phyloP scores from a whole-genome alignment of 257 asterid genomes.

The Solanum ossicruentum region DNA sequence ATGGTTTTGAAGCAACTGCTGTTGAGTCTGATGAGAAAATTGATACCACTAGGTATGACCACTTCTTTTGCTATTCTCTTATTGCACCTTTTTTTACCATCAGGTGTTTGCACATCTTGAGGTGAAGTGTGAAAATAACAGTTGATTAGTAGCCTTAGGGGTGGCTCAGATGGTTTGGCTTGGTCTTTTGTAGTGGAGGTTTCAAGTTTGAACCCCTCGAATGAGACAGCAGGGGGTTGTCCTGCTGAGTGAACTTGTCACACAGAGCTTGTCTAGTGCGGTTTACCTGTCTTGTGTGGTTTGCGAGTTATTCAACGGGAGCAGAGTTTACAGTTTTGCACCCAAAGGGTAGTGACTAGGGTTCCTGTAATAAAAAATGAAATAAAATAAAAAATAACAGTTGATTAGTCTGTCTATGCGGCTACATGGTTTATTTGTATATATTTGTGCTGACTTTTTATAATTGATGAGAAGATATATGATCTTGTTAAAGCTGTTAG shows the following conservation, averaged over 20 bases:
- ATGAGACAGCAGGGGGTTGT: neutral
- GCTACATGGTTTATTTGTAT: neutral
- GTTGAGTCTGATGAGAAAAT: constrained; percentile 68
- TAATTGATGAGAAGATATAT: neutral
- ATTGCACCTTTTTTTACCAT: neutral
- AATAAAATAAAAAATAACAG: neutral
- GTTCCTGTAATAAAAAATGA: neutral
- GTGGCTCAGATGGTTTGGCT: neutral
- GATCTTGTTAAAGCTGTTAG: neutral
- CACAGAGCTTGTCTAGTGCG: neutral
- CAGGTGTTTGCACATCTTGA: neutral
- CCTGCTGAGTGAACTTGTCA: neutral
- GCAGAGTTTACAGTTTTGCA: neutral
- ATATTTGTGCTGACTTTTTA: neutral
- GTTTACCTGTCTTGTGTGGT: neutral
- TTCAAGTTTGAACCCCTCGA: neutral
- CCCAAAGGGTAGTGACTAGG: neutral
- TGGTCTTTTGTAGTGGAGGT: neutral
- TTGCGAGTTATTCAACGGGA: neutral
- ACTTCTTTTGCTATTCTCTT: neutral
- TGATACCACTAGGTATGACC: constrained; percentile 64
- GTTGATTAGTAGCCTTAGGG: neutral
- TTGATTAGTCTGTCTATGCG: neutral
- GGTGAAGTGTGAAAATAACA: neutral
- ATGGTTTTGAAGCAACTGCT: constrained; percentile 94